These are phyloP conservation scores for Mycena vulgaris DNA, from an alignment of 768 basidiomycete genomes.

Conservation along the genomic window DNA sequence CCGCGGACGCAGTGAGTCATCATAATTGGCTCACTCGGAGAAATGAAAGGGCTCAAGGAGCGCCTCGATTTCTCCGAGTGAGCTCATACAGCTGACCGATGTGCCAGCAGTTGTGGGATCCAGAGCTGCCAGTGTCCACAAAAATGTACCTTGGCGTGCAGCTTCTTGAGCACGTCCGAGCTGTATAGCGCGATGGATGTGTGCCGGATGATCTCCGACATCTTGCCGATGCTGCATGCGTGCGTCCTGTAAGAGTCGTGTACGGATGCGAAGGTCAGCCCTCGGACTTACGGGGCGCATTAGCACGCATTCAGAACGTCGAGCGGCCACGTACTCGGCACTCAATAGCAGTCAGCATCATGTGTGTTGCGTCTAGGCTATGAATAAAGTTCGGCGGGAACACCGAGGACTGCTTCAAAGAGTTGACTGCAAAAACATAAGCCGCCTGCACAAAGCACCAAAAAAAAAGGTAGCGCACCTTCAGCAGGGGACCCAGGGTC, in stretches of 20 bases:
- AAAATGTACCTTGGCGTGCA: conserved; percentile 78
- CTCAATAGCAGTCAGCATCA: conserved; percentile 96
- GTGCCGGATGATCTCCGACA: conserved; percentile 91
- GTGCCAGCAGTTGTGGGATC: no score
- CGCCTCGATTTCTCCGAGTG: no score
- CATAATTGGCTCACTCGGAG: no score
- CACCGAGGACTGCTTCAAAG: conserved; percentile 91
- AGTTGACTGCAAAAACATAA: conserved; percentile 67
- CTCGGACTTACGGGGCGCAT: conserved; percentile 65
- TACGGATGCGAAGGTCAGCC: conserved; percentile 92
- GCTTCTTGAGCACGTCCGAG: conserved; percentile 82
- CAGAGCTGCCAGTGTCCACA: no score
- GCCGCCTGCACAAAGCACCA: background rate
- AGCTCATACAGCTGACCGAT: no score
- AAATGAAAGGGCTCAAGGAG: no score
- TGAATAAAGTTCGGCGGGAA: conserved; percentile 99
- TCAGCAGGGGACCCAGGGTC: conserved; percentile 86
- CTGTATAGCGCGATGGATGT: conserved; percentile 95
- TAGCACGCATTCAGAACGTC: conserved; percentile 1
- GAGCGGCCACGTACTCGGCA: conserved; percentile 74
- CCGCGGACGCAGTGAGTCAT: no score
- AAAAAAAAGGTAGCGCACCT: conserved; percentile 54
- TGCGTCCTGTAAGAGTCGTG: conserved; percentile 99
- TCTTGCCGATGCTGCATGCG: conserved; percentile 85
- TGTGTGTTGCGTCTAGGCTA: conserved; percentile 97